A percentile compares a stretch with the other conserved stretches of the same genome.
Evolutionary conservation across 1,284 basidiomycete genomes (phyloP).

Genomic region (Cutaneotrichosporon spelunceum): DNA sequence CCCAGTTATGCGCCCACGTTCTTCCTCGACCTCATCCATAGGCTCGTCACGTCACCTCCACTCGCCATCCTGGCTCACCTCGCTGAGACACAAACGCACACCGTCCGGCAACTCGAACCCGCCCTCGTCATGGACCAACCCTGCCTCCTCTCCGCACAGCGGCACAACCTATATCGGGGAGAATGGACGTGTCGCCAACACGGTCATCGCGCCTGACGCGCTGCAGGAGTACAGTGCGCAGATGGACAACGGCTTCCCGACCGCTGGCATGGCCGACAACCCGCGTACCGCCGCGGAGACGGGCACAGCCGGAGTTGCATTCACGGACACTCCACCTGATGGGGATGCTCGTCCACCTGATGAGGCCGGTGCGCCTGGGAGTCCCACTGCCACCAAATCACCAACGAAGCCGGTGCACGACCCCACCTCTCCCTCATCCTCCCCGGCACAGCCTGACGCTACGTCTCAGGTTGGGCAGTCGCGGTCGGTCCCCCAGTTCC

Average conservation of each 20-base stretch:
- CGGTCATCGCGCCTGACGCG: background rate
- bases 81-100: background rate
- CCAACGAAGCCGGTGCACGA: background rate
- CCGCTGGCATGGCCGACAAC: background rate
- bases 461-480: background rate
- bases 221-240: background rate
- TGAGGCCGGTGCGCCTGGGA: background rate
- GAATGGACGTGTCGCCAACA: background rate
- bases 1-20: background rate
- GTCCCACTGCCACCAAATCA: background rate
- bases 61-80: background rate
- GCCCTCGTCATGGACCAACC: background rate
- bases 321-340: background rate
- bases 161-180: background rate
- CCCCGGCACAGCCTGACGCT: background rate
- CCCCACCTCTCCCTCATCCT: no score
- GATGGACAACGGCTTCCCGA: background rate
- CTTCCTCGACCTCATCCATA: background rate
- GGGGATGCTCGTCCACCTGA: no score
- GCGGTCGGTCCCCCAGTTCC: conserved; percentile 8
- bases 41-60: background rate
- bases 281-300: background rate
- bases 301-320: background rate
- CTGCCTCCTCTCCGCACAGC: background rate
- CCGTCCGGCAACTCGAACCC: background rate